phyloP scores from a whole-genome alignment of 2,329 filamentous ascomycete genomes.

The Macrophomina tecta region DNA sequence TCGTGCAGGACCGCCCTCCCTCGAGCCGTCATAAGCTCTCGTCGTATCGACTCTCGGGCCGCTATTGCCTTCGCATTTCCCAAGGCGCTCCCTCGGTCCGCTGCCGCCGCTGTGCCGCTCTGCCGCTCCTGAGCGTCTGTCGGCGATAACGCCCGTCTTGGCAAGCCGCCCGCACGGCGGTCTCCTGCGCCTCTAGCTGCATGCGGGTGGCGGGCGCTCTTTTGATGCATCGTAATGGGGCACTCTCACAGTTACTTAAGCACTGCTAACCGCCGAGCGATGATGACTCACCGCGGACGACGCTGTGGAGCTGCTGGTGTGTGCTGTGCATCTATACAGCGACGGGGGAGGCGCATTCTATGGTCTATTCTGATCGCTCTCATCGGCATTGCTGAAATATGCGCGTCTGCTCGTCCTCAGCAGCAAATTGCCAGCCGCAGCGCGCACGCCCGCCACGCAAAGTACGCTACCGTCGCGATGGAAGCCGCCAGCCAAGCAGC shows the following conservation, averaged over 20 bases:
- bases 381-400: not conserved
- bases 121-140: not conserved
- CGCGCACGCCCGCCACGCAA: not conserved
- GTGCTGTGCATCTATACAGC: not conserved
- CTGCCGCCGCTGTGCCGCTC: not conserved
- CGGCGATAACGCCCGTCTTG: slow-evolving; percentile 9
- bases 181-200: not conserved
- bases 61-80: slow-evolving; percentile 22
- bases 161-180: not conserved
- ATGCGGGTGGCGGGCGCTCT: slow-evolving; percentile 12
- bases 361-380: not conserved
- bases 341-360: not conserved
- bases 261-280: slow-evolving; percentile 3
- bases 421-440: slow-evolving; percentile 6
- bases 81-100: slow-evolving; percentile 15
- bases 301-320: slow-evolving; percentile 7
- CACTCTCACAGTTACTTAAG: not conserved
- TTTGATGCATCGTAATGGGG: slow-evolving; percentile 20
- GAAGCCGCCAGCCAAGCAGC: slow-evolving; percentile 12
- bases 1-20: slow-evolving; percentile 9
- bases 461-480: not conserved
- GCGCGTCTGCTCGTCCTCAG: not conserved
- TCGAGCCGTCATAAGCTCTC: slow-evolving; percentile 25
- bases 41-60: slow-evolving; percentile 23
- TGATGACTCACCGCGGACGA: not conserved